Conservation (phyloP, 2,329 filamentous ascomycete species). For the Colletotrichum graminicola region DNA sequence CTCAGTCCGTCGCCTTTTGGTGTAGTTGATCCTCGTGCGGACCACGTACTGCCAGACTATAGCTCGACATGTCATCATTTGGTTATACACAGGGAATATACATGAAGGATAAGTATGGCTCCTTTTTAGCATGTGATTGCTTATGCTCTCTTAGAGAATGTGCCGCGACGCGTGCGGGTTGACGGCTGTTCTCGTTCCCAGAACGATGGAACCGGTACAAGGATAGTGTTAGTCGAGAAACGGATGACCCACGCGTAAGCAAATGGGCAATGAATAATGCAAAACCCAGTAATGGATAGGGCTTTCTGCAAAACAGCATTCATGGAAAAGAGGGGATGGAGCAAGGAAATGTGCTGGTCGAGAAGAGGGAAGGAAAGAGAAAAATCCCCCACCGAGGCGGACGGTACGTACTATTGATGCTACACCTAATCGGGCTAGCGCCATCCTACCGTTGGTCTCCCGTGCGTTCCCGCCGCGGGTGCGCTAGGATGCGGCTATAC, state of each 20-base stretch:
- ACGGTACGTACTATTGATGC: background rate
- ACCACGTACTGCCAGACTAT: background rate
- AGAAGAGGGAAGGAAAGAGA: background rate
- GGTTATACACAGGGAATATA: background rate
- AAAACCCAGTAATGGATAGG: too few relatives aligned
- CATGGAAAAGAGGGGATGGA: background rate
- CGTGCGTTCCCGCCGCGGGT: background rate
- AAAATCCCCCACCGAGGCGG: background rate
- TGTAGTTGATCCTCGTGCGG: background rate
- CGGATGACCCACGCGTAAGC: background rate
- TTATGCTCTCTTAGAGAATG: background rate
- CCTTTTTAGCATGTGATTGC: background rate
- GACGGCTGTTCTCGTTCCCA: background rate
- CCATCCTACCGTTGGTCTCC: background rate
- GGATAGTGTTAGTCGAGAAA: too few relatives aligned
- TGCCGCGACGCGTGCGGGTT: background rate
- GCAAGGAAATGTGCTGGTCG: background rate
- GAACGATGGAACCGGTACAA: background rate
- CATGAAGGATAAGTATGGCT: background rate
- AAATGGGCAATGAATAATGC: background rate
- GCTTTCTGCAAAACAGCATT: background rate
- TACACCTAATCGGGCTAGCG: background rate
- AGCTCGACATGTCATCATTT: background rate
- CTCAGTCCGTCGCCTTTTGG: background rate
- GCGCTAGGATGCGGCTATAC: background rate